phyloP scores from a whole-genome alignment of 768 basidiomycete species.

The Gymnopilus junonius region DNA sequence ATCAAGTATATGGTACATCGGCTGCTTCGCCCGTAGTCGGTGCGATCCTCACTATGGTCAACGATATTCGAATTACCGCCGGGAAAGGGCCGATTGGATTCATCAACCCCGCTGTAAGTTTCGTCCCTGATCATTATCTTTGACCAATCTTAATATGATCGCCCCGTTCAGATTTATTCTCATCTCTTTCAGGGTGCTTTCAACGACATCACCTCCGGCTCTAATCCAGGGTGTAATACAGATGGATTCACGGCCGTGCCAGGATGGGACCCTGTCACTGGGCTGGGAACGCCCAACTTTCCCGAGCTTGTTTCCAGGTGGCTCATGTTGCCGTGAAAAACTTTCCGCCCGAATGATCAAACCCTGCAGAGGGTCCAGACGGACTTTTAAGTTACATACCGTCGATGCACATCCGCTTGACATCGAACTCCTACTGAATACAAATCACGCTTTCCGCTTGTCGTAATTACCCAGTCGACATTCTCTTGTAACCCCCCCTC shows the following conservation, averaged over 20 bases:
- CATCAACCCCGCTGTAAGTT: conserved; percentile 45
- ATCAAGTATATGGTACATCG: conserved; percentile 50
- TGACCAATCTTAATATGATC: not conserved
- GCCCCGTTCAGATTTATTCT: conserved; percentile 47
- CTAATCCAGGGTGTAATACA: conserved; percentile 49
- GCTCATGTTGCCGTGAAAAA: conserved; percentile 29
- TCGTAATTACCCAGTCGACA: not conserved
- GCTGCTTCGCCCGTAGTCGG: conserved; percentile 53
- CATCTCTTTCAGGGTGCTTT: conserved; percentile 43
- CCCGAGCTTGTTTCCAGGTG: conserved; percentile 37
- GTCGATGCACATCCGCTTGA: not conserved
- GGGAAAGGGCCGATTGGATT: conserved; percentile 52
- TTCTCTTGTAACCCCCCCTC: not conserved
- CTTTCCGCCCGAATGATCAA: not conserved
- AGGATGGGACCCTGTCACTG: conserved; percentile 53
- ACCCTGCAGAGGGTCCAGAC: not conserved
- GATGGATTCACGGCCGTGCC: conserved; percentile 36
- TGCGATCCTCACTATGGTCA: conserved; percentile 52
- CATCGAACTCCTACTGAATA: not conserved
- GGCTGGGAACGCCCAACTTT: conserved; percentile 53
- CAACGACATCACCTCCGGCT: conserved; percentile 51
- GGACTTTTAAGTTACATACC: not conserved
- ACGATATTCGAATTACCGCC: conserved; percentile 49
- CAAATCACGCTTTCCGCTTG: not conserved
- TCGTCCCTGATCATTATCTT: not conserved